Evolutionary conservation across 2,329 filamentous ascomycete species (phyloP).

Genomic region (Drechslerella dactyloides): DNA sequence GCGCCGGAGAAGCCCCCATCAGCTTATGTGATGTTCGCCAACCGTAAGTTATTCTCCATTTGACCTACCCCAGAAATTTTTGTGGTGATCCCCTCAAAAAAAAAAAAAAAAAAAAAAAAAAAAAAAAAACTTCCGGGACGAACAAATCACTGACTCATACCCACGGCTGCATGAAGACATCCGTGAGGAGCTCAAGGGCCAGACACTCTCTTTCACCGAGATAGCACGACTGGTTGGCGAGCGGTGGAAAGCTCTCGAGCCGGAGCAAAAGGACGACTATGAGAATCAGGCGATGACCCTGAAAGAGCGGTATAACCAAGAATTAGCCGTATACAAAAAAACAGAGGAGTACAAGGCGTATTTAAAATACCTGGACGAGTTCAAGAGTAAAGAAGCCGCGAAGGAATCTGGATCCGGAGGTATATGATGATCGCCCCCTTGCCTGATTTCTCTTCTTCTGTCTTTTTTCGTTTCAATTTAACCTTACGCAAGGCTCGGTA

Average conservation of each 20-base stretch:
- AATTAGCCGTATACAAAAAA: conserved; percentile 77
- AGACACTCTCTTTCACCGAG: conserved; percentile 79
- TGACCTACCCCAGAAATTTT: neutral
- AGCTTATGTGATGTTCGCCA: conserved; percentile 84
- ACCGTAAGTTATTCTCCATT: conserved; percentile 66
- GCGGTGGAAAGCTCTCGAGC: conserved; percentile 75
- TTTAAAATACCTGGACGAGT: conserved; percentile 74
- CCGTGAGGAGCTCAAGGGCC: conserved; percentile 76
- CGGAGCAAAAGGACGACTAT: conserved; percentile 72
- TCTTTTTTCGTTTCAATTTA: conserved; percentile 42
- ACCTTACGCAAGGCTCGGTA: conserved; percentile 49
- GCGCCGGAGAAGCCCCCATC: conserved; percentile 80
- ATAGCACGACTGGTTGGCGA: conserved; percentile 83
- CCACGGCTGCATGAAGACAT: conserved; percentile 57
- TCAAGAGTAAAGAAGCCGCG: conserved; percentile 70
- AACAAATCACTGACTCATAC: conserved; percentile 7
- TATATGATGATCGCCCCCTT: conserved; percentile 9
- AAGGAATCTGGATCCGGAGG: conserved; percentile 61
- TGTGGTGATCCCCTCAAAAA: neutral
- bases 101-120: too few relatives aligned
- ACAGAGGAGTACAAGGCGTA: conserved; percentile 73
- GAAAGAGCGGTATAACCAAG: conserved; percentile 78
- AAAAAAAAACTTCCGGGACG: too few relatives aligned
- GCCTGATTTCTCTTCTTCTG: conserved; percentile 8
- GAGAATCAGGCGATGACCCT: conserved; percentile 74